Conservation (phyloP, 2,329 filamentous ascomycete genomes). For the Drechslera avenae region DNA sequence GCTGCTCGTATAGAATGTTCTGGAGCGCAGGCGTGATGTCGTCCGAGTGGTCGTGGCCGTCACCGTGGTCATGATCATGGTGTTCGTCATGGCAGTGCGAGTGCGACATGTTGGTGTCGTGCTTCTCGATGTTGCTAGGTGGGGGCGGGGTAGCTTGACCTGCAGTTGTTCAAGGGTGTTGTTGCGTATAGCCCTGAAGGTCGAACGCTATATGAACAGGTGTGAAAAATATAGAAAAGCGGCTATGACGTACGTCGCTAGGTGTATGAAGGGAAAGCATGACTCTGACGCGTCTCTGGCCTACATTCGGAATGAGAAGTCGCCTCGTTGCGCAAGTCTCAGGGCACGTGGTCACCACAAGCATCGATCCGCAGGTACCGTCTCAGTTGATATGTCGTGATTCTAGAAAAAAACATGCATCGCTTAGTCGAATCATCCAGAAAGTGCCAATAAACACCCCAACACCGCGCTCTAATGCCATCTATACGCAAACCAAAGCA, state of each 20-base stretch:
- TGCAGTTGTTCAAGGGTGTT: not conserved
- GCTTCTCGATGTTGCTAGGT: slow-evolving; percentile 10
- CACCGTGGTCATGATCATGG: slow-evolving; percentile 35
- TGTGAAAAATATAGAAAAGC: not conserved
- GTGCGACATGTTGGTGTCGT: slow-evolving; percentile 14
- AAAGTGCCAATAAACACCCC: slow-evolving; percentile 20
- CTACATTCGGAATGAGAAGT: slow-evolving; percentile 8
- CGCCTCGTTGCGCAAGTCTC: slow-evolving; percentile 6
- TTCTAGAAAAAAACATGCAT: slow-evolving; percentile 1
- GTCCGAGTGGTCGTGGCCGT: slow-evolving; percentile 80
- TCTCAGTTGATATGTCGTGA: not conserved
- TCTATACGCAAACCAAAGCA: slow-evolving; percentile 3
- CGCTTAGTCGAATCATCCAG: not conserved
- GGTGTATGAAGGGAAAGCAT: not conserved
- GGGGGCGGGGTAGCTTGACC: slow-evolving; percentile 38
- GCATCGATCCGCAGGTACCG: not conserved
- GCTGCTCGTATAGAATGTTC: slow-evolving; percentile 86
- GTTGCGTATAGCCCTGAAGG: slow-evolving; percentile 1
- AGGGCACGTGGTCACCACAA: slow-evolving; percentile 27
- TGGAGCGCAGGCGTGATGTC: slow-evolving; percentile 92
- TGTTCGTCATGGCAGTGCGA: slow-evolving; percentile 35
- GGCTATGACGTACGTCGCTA: slow-evolving; percentile 8
- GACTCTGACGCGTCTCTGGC: slow-evolving; percentile 5
- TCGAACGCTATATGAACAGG: not conserved
- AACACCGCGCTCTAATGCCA: slow-evolving; percentile 46